Evolutionary conservation across 192 early-diverging fungal genomes (phyloP), one percentile per base, ranked within the genome.

Genomic region (Linnemannia exigua): DNA sequence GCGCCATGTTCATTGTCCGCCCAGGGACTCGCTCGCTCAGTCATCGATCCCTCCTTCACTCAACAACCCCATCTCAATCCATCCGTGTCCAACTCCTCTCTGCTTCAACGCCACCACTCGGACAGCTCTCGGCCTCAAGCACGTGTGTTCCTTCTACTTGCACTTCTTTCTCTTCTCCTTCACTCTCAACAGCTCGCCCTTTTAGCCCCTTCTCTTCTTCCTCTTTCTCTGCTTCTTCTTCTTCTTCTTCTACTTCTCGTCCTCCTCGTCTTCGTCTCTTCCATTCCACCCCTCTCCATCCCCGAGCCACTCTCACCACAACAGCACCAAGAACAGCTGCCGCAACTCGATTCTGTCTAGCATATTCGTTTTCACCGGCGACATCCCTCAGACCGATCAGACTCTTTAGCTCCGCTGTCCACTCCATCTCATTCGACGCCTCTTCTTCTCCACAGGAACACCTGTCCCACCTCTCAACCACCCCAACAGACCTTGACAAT

Each of bases 1-100:
- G 41, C 76, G 69, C 77, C 77, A 85, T 85, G 82, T 85, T 85
- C 82, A 85, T 79, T 76, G 82, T 79, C 82, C 77, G 82, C 81
- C 70, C 69, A 63, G 31, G 82, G 82, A 85, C 77, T 69, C 72
- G 46, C 67, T 74, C 67, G 63, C 63, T 68, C 48, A 16, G 51
- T 63, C 74, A 14, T 52, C 67, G 38, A 63, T 63, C 58, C 58
- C 28, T 73, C 58, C 5, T 28, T 16, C 50, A 46, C 77, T 38
- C 77, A 50, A 61, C 76, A 44, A 61, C 76, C 41, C 44, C 76
- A 52, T 50, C 47, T 33, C 50, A 35, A 22, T 14, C 75, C 67
- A 6, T 28, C 2, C 35, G 15, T 48, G 35, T n/a, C 9, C 67
- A 44, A 33, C 51, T 67, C 47, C 2, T 72, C 36, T 51, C n/a